Conservation (phyloP, 768 basidiomycete species). For the Termitomyces heimii region DNA sequence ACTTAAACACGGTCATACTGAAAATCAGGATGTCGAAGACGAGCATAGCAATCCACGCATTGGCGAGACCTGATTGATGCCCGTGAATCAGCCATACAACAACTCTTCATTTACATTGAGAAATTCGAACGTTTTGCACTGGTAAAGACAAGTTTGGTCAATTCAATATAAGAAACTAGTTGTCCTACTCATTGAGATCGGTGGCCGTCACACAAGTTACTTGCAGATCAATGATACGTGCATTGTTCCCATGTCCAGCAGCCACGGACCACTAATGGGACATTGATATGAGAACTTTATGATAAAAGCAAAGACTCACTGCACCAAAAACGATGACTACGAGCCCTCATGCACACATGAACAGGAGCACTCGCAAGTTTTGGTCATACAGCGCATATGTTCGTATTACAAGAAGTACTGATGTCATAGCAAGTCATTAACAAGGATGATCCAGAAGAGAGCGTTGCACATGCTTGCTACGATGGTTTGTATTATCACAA, state of each 20-base stretch:
- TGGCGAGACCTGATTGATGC: background rate
- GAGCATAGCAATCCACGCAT: background rate
- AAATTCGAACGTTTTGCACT: background rate
- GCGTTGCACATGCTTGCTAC: background rate
- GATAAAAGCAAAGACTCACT: background rate
- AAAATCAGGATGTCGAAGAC: background rate
- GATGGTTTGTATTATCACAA: background rate
- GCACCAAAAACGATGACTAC: background rate
- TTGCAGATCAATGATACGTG: background rate
- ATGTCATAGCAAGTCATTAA: background rate
- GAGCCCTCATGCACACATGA: background rate
- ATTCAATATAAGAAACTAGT: background rate
- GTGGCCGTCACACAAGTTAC: background rate
- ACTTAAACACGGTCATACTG: background rate
- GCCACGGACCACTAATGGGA: background rate
- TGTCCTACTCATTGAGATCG: background rate
- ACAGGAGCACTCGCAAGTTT: background rate
- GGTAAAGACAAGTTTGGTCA: background rate
- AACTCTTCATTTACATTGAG: background rate
- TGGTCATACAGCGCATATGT: background rate
- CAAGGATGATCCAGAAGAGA: too few species aligned
- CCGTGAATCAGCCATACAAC: too few species aligned
- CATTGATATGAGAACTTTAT: background rate
- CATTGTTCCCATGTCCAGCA: background rate
- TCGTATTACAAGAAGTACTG: background rate